A percentile compares a stretch with the other conserved stretches of the same genome.
Evolutionary conservation across 495 filamentous ascomycete genomes (phyloP).

Genomic region (Hypoxylon rickii): DNA sequence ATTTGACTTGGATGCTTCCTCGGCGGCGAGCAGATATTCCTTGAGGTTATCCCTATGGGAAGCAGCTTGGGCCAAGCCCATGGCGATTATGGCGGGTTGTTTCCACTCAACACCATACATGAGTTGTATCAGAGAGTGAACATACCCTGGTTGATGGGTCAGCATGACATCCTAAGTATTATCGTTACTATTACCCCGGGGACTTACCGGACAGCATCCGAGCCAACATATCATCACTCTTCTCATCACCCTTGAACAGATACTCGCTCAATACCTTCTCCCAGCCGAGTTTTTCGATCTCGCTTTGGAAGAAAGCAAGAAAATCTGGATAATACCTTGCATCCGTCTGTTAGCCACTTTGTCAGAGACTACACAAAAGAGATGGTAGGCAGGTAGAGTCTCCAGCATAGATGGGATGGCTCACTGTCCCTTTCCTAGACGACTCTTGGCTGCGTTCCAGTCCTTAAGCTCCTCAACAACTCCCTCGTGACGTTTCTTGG

Average conservation of each 20-base stretch:
- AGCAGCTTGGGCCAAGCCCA: conserved; percentile 76
- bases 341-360: conserved; percentile 47
- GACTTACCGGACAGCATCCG: conserved; percentile 60
- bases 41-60: conserved; percentile 61
- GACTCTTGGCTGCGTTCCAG: conserved; percentile 54
- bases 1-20: conserved; percentile 50
- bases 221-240: conserved; percentile 64
- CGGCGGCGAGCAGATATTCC: conserved; percentile 55
- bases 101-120: conserved; percentile 82
- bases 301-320: conserved; percentile 70
- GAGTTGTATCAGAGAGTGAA: conserved; percentile 85
- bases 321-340: conserved; percentile 67
- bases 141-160: conserved; percentile 56
- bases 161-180: conserved; percentile 22
- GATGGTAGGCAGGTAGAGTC: neutral
- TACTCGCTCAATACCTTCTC: conserved; percentile 63
- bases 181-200: neutral
- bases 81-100: conserved; percentile 79
- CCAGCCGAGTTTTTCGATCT: conserved; percentile 68
- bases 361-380: neutral
- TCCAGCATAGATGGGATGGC: conserved; percentile 19
- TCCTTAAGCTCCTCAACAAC: conserved; percentile 58
- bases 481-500: conserved; percentile 42
- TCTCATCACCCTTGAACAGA: conserved; percentile 64
- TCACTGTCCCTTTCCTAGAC: conserved; percentile 48